Percentiles rank a stretch among this genome's conserved stretches.
Evolutionary conservation across 208 protist genomes (phyloP).

Genomic region (Angomonas deanei): DNA sequence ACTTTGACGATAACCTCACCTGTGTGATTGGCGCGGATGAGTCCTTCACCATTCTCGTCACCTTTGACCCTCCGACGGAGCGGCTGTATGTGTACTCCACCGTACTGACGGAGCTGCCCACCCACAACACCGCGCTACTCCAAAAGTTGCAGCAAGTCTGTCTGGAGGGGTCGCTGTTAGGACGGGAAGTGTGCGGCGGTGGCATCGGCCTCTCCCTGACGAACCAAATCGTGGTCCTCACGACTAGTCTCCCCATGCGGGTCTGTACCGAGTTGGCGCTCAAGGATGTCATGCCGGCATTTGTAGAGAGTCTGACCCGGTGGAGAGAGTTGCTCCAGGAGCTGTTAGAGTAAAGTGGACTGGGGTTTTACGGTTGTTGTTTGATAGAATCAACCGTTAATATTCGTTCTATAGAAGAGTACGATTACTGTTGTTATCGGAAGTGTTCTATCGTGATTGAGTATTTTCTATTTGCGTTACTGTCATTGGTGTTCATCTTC

Average conservation of each 20-base stretch:
- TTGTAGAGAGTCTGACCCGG: constrained; percentile 61
- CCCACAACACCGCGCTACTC: constrained; percentile 27
- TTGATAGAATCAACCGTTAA: neutral
- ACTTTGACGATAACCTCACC: constrained; percentile 72
- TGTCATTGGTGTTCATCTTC: neutral
- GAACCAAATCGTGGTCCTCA: constrained; percentile 59
- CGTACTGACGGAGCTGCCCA: constrained; percentile 48
- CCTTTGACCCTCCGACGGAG: constrained; percentile 68
- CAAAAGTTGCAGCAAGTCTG: constrained; percentile 76
- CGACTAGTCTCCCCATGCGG: constrained; percentile 46
- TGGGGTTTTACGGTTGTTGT: too few species aligned
- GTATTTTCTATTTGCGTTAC: too few species aligned
- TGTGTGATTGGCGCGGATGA: constrained; percentile 62
- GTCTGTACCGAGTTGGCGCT: constrained; percentile 41
- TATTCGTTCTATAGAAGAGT: neutral
- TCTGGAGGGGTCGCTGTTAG: constrained; percentile 64
- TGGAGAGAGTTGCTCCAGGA: constrained; percentile 62
- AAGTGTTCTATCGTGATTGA: too few species aligned
- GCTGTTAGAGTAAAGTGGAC: constrained; percentile 17
- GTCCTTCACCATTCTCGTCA: constrained; percentile 60
- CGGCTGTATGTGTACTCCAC: constrained; percentile 78
- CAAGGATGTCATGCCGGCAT: constrained; percentile 46
- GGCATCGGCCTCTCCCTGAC: constrained; percentile 56
- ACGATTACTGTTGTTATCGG: too few species aligned
- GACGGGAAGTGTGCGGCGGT: constrained; percentile 77